Base-by-base conservation (phyloP, 2,329 filamentous ascomycete species). In the Ophiocordyceps camponoti-floridani region DNA sequence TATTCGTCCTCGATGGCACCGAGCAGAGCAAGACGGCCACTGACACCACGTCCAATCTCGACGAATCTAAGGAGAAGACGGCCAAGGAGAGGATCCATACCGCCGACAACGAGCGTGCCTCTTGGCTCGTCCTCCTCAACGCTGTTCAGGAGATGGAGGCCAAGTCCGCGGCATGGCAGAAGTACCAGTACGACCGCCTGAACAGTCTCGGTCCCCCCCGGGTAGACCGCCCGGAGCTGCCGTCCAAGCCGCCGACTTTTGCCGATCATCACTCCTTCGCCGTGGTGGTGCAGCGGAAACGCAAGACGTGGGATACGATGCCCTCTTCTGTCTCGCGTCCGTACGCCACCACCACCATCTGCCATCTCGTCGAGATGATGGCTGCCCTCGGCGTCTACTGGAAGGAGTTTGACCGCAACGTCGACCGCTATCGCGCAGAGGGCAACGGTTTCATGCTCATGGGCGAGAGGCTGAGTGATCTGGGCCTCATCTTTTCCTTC, bases 331-430 rank as follows among this genome's bases (percentile, higher is more conserved):
- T 72, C 43, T 63, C 59, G 33, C 67, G 67, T 33, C 70, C 70
- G 0, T 73, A 71, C 43, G 70, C 69, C 3, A 73, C 68, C 0
- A 73, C 67, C 0, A 69, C 70, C n/a, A 70, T 75, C 47, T 72
- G 66, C 45, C 72, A 75, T 49, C 54, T 74, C 4, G 56, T 75
- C 28, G 72, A 75, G 58, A 68, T 75, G 47, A 62, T 70, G 26
- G 69, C 69, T 4, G 66, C 69, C 46, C 57, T 75, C 14, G 71
- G 73, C 8, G 62, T 77, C 8, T 67, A 77, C 55, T 77, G 73
- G 73, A 72, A 70, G 48, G 68, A 72, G 45, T 77, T 77, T 49
- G 69, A 75, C 50, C 62, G 69, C 31, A 65, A 57, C 9, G 57
- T 57, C 12, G 68, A 74, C 49, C 65, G 66, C 16, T 70, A 75